These are phyloP conservation scores for Fomitopsis serialis DNA, from an alignment of 768 basidiomycete species.

Conservation along the genomic window DNA sequence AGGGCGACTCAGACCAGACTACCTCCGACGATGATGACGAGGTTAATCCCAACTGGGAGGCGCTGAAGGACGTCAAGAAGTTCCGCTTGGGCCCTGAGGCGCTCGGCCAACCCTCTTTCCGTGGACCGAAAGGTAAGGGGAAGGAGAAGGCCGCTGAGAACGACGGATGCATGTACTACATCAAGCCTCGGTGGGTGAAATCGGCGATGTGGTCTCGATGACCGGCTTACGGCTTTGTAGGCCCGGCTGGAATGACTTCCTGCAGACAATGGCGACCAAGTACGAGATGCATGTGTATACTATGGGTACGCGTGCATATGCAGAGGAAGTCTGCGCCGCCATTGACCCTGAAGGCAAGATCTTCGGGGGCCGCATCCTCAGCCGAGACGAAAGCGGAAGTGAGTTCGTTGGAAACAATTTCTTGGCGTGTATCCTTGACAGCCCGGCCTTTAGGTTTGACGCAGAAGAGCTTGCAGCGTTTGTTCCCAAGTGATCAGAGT, in stretches of 20 bases:
- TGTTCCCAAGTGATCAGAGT: conserved; percentile 95
- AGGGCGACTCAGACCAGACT: conserved; percentile 35
- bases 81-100: conserved; percentile 84
- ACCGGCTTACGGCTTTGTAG: conserved; percentile 29
- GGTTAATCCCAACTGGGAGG: conserved; percentile 91
- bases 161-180: conserved; percentile 92
- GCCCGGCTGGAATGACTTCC: conserved; percentile 81
- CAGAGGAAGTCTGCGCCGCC: conserved; percentile 88
- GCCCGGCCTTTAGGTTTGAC: conserved; percentile 58
- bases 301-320: conserved; percentile 97
- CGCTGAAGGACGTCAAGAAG: conserved; percentile 83
- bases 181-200: conserved; percentile 84
- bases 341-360: conserved; percentile 85
- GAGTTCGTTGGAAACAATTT: conserved; percentile 25
- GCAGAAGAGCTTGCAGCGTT: conserved; percentile 83
- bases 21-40: conserved; percentile 30
- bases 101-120: conserved; percentile 41
- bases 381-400: conserved; percentile 97
- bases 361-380: conserved; percentile 85
- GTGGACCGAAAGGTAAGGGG: conserved; percentile 43
- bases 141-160: conserved; percentile 62
- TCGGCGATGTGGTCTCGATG: no score
- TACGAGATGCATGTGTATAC: conserved; percentile 99
- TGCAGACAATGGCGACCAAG: conserved; percentile 61
- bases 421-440: background rate